Base-by-base conservation (phyloP, 441 rosid species). In the Adansonia rubrostipa region DNA sequence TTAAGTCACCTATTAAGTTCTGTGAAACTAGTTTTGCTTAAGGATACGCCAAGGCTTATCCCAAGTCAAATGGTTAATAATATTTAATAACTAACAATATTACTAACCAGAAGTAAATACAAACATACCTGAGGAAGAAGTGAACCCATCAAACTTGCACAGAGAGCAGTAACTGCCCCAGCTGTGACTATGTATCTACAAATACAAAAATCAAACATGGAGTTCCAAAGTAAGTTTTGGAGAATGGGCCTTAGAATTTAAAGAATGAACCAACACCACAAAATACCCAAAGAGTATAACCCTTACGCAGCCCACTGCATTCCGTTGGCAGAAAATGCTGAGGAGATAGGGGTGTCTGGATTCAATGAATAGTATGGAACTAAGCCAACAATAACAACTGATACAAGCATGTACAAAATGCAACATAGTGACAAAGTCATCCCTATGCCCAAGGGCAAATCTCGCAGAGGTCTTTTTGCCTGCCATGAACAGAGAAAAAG, bases 241-340 rank as follows among this genome's bases (percentile, higher is more conserved):
- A 48, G 71, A 36, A 4, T 17, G 17, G 24, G 8, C 51, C 15
- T 58, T 22, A 42, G 48, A 64, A 53, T 17, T 61, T 47, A 51
- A 78, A 47, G 15, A 17, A 50, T 70, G 36, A 60, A 51, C 13
- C 47, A 63, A 40, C 61, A 72, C 20, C 5, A 60, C 45, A 33
- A 80, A 68, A 63, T 11, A 48, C 53, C 61, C 78, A 53, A 33
- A 70, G 62, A 76, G 69, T 45, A 40, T 68, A 53, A 53, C 61
- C 75, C 98, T 86, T 90, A 92, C 98, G 90, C 93, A 74, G 98
- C 98, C 97, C 98, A 94, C 51, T 94, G 92, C 97, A 94, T 92
- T 77, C 98, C 96, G 80, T 93, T 85, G 83, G 86, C 85, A 84
- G 91, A 90, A 89, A 94, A 94, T 78, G 98, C 94, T 61, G 97